Base-by-base conservation (phyloP, 306 rosid genomes). In the Fragaria ananassa region DNA sequence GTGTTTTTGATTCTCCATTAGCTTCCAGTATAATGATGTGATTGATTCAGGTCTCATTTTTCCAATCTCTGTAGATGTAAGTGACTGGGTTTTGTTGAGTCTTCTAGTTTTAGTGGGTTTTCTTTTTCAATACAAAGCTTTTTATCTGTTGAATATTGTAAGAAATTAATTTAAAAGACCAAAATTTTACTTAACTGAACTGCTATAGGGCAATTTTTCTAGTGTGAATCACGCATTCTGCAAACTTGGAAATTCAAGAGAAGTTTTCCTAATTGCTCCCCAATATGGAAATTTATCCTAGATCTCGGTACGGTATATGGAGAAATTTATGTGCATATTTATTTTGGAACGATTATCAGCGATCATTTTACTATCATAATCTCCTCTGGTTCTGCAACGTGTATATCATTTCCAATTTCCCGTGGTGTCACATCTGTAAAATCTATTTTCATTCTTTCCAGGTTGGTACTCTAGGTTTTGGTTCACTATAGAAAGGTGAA, bases 381-480 rank as follows among this genome's bases (percentile, higher is more conserved):
- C 58, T 56, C 54, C 25, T 14, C 27, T 18, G 41, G 44, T 56
- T 57, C 62, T 27, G 57, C 25, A 9, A 41, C 23, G 5, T 13
- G 17, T 6, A 39, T 15, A 27, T 56, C 25, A 34, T 64, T 64
- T 35, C 14, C 45, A 64, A 34, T 64, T 64, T 9, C 9, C 19
- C 13, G 0, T 7, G 37, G 4, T 34, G 2, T 17, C 2, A 12
- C 5, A 1, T 49, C 25, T 47, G 39, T 35, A 37, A 19, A 27
- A 58, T 21, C 42, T 75, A 11, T 47, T 3, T 18, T 31, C 9
- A 1, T 21, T 35, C 11, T 8, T 72, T 41, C 39, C 2, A 45
- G 25, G 27, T 73, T 58, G 53, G 53, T 27, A 41, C 61, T 57
- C 19, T 73, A 41, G 68, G 67, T 41, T 58, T 57, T 73, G 51